phyloP scores from a whole-genome alignment of 2,329 filamentous ascomycete species.

The Cordyceps farinosa region DNA sequence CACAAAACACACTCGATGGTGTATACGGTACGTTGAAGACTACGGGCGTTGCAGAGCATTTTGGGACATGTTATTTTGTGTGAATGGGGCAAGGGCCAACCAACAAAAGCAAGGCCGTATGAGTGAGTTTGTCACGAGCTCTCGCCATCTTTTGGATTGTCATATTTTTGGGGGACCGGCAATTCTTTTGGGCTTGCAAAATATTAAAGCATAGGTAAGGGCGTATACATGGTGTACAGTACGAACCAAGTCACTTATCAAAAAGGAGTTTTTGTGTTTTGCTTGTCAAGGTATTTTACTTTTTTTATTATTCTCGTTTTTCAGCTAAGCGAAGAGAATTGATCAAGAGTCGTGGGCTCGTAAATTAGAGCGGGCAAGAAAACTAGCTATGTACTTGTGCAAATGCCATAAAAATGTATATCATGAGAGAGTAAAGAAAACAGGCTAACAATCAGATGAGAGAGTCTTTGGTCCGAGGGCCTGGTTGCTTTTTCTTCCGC shows the following conservation, averaged over 20 bases:
- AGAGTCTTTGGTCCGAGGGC: neutral
- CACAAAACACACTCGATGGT: neutral
- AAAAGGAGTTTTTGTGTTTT: neutral
- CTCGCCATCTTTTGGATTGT: no score
- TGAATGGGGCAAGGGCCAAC: neutral
- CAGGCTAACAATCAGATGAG: neutral
- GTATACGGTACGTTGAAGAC: neutral
- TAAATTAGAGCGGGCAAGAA: neutral
- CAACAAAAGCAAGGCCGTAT: neutral
- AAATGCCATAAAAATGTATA: conserved; percentile 12
- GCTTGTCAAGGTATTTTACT: neutral
- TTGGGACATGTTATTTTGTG: neutral
- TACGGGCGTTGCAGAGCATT: neutral
- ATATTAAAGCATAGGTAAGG: neutral
- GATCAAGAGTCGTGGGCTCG: neutral
- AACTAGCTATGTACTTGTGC: conserved; percentile 10
- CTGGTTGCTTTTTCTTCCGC: neutral
- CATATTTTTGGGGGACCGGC: no score
- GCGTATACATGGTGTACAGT: conserved; percentile 6
- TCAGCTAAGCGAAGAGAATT: neutral
- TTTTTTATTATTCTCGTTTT: neutral
- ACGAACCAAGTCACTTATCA: neutral
- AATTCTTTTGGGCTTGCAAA: neutral
- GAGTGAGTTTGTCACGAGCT: neutral
- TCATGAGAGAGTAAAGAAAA: neutral